These are phyloP conservation scores for Sisymbrium irio DNA, from an alignment of 345 rosid species.

Conservation along the genomic window DNA sequence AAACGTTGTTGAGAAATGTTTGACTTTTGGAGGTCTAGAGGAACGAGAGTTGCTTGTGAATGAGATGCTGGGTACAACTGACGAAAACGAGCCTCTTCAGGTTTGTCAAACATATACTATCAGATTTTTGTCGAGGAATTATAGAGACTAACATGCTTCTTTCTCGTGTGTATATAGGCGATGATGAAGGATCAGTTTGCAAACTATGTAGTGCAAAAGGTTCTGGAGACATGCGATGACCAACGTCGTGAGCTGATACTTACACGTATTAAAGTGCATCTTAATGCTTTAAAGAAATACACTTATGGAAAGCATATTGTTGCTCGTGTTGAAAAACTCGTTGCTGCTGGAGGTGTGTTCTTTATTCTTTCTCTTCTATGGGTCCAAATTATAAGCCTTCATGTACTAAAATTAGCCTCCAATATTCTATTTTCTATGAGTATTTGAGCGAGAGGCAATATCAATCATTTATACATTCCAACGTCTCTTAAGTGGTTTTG, in stretches of 20 bases:
- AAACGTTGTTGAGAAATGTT: constrained; percentile 89
- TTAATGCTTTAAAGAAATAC: constrained; percentile 85
- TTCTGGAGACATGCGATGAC: constrained; percentile 94
- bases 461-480: no score
- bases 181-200: constrained; percentile 99
- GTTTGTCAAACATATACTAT: constrained; percentile 36
- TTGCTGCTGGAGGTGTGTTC: constrained; percentile 84
- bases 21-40: constrained; percentile 68
- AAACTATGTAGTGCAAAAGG: constrained; percentile 97
- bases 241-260: constrained; percentile 81
- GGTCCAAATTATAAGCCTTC: background rate
- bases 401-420: background rate
- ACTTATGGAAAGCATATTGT: constrained; percentile 97
- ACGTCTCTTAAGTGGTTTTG: background rate
- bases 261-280: constrained; percentile 80
- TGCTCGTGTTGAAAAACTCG: constrained; percentile 95
- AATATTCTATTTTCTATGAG: no score
- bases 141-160: background rate
- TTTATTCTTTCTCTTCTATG: background rate
- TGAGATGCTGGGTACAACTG: constrained; percentile 98
- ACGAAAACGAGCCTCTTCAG: constrained; percentile 99
- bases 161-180: constrained; percentile 42
- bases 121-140: background rate
- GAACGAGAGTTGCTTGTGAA: constrained; percentile 77
- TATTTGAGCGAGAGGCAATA: background rate